Percentiles rank a stretch among this genome's conserved stretches.
Conservation (phyloP, 495 filamentous ascomycete species). For the Cladorrhinum samala region DNA sequence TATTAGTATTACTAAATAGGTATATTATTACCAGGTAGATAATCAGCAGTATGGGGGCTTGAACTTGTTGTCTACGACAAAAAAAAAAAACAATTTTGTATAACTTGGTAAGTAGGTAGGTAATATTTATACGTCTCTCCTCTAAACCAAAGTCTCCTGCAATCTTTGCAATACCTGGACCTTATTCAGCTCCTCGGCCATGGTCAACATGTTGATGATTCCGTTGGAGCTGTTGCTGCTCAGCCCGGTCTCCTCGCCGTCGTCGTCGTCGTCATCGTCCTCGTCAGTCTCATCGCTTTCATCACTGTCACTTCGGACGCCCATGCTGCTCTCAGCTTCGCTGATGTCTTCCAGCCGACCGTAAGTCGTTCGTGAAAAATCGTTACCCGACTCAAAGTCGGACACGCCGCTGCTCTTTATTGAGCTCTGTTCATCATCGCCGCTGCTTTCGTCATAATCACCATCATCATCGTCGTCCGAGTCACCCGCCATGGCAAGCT, state of each 20-base stretch:
- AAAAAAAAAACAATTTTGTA: background rate
- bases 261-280: background rate
- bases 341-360: background rate
- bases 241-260: background rate
- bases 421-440: background rate
- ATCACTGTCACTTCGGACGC: background rate
- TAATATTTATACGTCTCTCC: no score
- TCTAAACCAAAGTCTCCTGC: background rate
- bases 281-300: background rate
- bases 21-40: no score
- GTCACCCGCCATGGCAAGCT: constrained; percentile 16
- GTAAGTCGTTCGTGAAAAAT: no score
- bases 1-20: no score
- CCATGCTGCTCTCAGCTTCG: background rate
- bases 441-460: background rate
- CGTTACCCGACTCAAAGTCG: background rate
- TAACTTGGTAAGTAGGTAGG: no score
- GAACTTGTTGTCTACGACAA: no score
- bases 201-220: background rate
- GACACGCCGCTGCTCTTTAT: background rate
- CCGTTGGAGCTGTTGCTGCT: background rate
- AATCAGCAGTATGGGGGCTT: no score
- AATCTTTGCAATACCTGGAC: background rate
- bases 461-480: constrained; percentile 9
- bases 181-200: background rate